Conservation (phyloP, 2,329 filamentous ascomycete species). For the Penicillium sp. region DNA sequence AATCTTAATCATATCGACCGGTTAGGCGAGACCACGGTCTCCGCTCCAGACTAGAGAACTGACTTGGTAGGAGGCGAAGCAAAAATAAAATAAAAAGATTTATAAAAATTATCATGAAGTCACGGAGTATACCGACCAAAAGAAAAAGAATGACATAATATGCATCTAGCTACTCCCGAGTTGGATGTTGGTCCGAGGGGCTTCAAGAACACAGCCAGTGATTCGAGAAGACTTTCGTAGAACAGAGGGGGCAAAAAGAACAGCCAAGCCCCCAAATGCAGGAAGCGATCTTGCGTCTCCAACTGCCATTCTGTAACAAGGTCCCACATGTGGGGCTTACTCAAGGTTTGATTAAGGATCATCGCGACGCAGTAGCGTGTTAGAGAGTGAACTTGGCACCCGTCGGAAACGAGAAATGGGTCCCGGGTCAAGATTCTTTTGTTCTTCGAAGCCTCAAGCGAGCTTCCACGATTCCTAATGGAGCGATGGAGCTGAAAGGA, state of each 20-base stretch:
- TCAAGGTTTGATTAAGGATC: slow-evolving; percentile 44
- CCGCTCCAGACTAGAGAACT: background rate
- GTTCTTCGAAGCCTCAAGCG: slow-evolving; percentile 22
- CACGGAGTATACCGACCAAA: slow-evolving; percentile 9
- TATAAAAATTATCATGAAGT: background rate
- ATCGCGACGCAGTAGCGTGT: slow-evolving; percentile 33
- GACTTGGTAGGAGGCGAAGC: slow-evolving; percentile 1
- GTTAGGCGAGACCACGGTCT: background rate
- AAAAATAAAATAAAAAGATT: background rate
- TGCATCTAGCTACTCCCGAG: slow-evolving; percentile 17
- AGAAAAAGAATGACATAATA: background rate
- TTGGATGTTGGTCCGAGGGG: slow-evolving; percentile 15
- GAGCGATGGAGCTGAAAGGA: slow-evolving; percentile 8
- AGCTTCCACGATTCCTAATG: slow-evolving; percentile 14
- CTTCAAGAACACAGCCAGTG: background rate
- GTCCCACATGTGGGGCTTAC: slow-evolving; percentile 16
- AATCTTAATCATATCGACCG: slow-evolving; percentile 15
- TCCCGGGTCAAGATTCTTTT: slow-evolving; percentile 18
- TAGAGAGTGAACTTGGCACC: slow-evolving; percentile 29
- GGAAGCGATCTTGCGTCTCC: slow-evolving; percentile 17
- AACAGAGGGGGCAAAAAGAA: background rate
- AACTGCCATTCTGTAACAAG: slow-evolving; percentile 15
- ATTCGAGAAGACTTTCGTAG: background rate
- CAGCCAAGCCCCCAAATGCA: slow-evolving; percentile 2
- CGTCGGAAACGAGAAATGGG: slow-evolving; percentile 21